Conservation (phyloP, 441 rosid genomes). For the Adansonia rubrostipa region DNA sequence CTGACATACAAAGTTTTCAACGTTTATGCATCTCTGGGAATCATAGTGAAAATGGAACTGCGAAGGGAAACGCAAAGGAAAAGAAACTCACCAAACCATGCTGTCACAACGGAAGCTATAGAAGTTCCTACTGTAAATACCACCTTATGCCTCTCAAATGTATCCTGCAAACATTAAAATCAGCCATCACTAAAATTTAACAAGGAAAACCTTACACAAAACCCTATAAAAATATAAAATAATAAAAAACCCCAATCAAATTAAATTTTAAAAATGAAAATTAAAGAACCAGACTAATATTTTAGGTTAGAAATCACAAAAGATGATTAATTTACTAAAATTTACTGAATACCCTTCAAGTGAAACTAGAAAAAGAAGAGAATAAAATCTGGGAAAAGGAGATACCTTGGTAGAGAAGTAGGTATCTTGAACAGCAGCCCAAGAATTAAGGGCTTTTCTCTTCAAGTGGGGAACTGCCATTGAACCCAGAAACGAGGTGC, state of each 20-base stretch:
- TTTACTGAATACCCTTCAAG: constrained; percentile 21
- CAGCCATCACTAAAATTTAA: neutral
- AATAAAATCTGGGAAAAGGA: neutral
- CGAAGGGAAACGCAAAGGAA: neutral
- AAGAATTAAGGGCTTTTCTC: constrained; percentile 38
- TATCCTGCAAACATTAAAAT: constrained; percentile 50
- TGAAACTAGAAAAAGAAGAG: neutral
- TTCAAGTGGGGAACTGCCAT: neutral
- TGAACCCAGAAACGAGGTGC: constrained; percentile 52
- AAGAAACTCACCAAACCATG: constrained; percentile 72
- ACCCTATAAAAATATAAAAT: neutral
- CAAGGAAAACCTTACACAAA: constrained; percentile 1
- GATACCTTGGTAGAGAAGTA: constrained; percentile 76
- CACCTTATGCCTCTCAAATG: constrained; percentile 81
- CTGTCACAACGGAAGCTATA: constrained; percentile 88
- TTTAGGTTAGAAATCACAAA: neutral
- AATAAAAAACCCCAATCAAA: too few species aligned
- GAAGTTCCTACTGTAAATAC: constrained; percentile 91
- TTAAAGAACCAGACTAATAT: neutral
- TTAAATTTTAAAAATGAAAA: too few species aligned
- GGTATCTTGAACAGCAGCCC: constrained; percentile 76
- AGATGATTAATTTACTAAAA: neutral
- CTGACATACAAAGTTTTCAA: neutral
- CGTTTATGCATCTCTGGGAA: neutral
- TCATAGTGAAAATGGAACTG: neutral